phyloP scores from a whole-genome alignment of 371 early-diverging fungal species.

The Smittium culicis region DNA sequence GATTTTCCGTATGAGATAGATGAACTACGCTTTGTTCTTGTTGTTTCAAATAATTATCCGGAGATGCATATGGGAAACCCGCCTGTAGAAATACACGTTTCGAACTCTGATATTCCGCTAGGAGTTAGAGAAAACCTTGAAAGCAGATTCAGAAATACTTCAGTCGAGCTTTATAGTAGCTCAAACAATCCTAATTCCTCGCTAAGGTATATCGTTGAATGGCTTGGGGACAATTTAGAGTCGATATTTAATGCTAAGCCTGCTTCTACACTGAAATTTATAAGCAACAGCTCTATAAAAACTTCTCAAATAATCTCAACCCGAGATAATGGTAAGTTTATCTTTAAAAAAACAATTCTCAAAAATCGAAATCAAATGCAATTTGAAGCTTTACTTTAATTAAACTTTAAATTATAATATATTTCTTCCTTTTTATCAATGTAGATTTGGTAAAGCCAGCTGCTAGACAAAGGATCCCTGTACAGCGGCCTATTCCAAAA shows the following conservation, averaged over 20 bases:
- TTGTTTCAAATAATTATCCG: conserved; percentile 25
- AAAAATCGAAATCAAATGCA: no score
- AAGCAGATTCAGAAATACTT: conserved; percentile 12
- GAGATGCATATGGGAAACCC: conserved; percentile 16
- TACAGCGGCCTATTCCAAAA: neutral
- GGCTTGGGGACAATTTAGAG: conserved; percentile 29
- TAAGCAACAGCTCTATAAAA: conserved; percentile 11
- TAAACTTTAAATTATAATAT: no score
- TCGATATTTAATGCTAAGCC: conserved; percentile 28
- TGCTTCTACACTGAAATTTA: conserved; percentile 31
- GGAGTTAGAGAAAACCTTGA: conserved; percentile 31
- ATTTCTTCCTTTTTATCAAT: no score
- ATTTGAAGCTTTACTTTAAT: no score
- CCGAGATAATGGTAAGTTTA: neutral
- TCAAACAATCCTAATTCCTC: conserved; percentile 13
- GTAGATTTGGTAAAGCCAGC: no score
- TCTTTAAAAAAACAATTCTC: no score
- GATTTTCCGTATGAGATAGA: conserved; percentile 30
- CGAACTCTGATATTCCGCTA: conserved; percentile 25
- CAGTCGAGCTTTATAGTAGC: conserved; percentile 5
- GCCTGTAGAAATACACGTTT: conserved; percentile 21
- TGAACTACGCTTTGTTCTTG: conserved; percentile 25
- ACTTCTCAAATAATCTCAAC: conserved; percentile 1
- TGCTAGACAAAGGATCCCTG: neutral
- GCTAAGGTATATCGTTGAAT: conserved; percentile 20